Conservation (phyloP, 2,329 filamentous ascomycete genomes). For the Cryoendolithus antarcticus region DNA sequence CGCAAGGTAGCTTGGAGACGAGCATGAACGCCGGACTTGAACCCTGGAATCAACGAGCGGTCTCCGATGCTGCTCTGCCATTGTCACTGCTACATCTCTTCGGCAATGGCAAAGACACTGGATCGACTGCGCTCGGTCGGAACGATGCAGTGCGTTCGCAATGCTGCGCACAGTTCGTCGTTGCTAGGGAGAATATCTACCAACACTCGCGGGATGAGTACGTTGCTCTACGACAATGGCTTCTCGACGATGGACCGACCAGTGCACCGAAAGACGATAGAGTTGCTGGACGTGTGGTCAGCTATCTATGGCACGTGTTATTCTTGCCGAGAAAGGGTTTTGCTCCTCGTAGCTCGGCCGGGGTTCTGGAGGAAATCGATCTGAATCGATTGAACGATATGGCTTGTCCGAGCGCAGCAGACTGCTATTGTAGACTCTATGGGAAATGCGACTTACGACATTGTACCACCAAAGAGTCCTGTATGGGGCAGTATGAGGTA, state of each 20-base stretch:
- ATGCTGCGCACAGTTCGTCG: slow-evolving; percentile 47
- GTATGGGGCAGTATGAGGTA: slow-evolving; percentile 28
- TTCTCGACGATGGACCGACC: slow-evolving; percentile 28
- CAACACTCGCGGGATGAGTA: slow-evolving; percentile 40
- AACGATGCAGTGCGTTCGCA: slow-evolving; percentile 13
- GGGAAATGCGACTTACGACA: slow-evolving; percentile 23
- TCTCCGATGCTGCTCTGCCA: slow-evolving; percentile 15
- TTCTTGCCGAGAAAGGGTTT: slow-evolving; percentile 23
- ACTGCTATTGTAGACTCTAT: slow-evolving; percentile 35
- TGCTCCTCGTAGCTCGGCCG: background rate
- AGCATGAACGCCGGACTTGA: slow-evolving; percentile 25
- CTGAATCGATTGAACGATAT: slow-evolving; percentile 27
- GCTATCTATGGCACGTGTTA: slow-evolving; percentile 39
- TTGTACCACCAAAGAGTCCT: slow-evolving; percentile 21
- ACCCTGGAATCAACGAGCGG: slow-evolving; percentile 28
- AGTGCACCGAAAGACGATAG: slow-evolving; percentile 29
- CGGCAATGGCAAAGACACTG: slow-evolving; percentile 9
- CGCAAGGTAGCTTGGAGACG: slow-evolving; percentile 30
- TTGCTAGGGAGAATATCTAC: slow-evolving; percentile 35
- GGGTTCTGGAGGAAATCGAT: slow-evolving; percentile 16
- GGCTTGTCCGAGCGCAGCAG: slow-evolving; percentile 26
- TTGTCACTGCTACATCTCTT: slow-evolving; percentile 10
- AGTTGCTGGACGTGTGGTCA: slow-evolving; percentile 31
- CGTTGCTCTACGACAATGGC: slow-evolving; percentile 40
- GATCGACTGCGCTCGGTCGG: slow-evolving; percentile 32